Base-by-base conservation (phyloP, 2,329 filamentous ascomycete species). In the Raffaelea arxii region DNA sequence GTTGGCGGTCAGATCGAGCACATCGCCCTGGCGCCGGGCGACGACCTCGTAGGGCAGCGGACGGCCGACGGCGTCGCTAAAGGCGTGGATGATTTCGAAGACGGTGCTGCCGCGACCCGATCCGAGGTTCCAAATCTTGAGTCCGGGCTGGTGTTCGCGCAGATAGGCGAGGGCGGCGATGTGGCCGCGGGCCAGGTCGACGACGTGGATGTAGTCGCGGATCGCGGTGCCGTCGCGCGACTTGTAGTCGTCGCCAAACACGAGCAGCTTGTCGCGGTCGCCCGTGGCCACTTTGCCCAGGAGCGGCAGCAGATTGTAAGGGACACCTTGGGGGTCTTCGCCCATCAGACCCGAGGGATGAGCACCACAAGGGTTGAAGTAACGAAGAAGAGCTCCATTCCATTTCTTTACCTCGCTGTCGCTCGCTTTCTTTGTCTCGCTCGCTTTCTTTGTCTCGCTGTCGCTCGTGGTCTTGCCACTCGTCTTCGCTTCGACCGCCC, bases 311-410 rank as follows among this genome's bases (percentile, higher is more conserved):
- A 98, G 75, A 72, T 98, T 98, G 76, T 88, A 97, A 1, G 92
- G 92, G 21, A 96, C 80, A 49, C 92, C 92, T 64, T 94, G 84
- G 40, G 92, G 92, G 66, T 98, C 92, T 71, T 98, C 92, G 56
- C 92, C 92, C 89, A 98, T 95, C 65, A 98, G 81, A 48, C 92
- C 94, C 59, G 80, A 91, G 41, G 94, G 92, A 67, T 98, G 92
- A 47, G 89, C 84, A 59, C 92, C 92, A 48, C 86, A 88, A 25
- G 92, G 92, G 76, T 98, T 98, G 75, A 98, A 98, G 73, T 98
- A 98, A 58, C 92, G 81, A 58, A 98, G 75, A 54, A 97, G 73
- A 37, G 91, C 92, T 48, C 79, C 92, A 66, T 97, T 97, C 87
- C 87, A 97, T 59, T 88, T 81, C 59, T 88, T 79, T 47, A 71